Base-by-base conservation (phyloP, 1,284 basidiomycete species). In the Rhodotorula sp. region DNA sequence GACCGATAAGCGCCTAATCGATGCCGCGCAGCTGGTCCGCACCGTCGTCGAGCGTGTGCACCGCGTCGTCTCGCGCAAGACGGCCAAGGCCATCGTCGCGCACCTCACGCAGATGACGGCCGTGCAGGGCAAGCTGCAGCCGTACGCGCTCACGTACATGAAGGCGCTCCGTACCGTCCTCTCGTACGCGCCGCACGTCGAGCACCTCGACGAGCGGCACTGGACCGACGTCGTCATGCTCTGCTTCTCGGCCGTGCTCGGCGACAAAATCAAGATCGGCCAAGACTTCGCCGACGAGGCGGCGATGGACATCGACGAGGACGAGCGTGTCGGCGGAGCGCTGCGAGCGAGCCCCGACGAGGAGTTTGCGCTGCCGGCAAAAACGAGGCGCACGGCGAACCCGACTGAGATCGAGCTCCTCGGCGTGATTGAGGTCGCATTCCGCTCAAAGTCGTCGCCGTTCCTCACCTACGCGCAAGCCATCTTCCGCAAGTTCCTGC, bases 71-170 rank as follows among this genome's bases (percentile, higher is more conserved):
- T 87, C 85, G 78, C 84, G 82, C 71, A 85, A 85, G 66, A 85
- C 86, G 13, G 77, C 87, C 57, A 86, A 85, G 61, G 81, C 85
- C 7, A 77, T 95, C 50, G 82, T 92, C 63, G 83, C 84, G 7
- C 91, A 94, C 79, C 84, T 97, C 65, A 82, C 85, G 7, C 86
- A 88, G 67, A 86, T 86, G 69, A 85, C 93, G 70, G 73, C 73
- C 8, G 80, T 87, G 74, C 82, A 85, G 17, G 85, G 85, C 42
- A 77, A 72, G 23, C 83, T 96, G 14, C 85, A 84, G 12, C 87
- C 88, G 0, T 85, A 93, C 9, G 88, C 90, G 4, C 81, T 92
- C 71, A 88, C 93, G 80, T 97, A 93, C 80, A 84, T 90, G 70
- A 93, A 95, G 80, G 86, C 90, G 0, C 84, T 96, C 49, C 86